phyloP scores from a whole-genome alignment of 371 early-diverging fungal species.

The Mortierella sp. region DNA sequence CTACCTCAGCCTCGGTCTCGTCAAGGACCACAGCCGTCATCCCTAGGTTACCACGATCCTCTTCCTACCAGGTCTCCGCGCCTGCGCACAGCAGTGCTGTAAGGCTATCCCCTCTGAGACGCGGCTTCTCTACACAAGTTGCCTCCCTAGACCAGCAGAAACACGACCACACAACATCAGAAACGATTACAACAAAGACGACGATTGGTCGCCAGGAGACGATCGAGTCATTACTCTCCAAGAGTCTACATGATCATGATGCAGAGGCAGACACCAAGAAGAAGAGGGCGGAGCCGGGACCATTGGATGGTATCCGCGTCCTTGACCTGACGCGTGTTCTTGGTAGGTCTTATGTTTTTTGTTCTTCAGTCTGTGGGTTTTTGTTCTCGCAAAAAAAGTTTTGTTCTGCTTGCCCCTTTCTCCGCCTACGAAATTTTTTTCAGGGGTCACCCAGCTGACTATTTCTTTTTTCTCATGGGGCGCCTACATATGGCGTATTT shows the following conservation, averaged over 20 bases:
- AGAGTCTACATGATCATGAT: constrained; percentile 5
- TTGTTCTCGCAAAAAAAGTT: background rate
- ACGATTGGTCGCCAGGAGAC: background rate
- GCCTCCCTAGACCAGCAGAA: background rate
- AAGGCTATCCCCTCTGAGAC: background rate
- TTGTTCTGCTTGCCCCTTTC: background rate
- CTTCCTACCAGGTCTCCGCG: background rate
- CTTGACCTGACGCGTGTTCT: constrained; percentile 89
- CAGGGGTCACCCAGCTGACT: constrained; percentile 14
- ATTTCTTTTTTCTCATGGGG: background rate
- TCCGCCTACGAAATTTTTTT: constrained; percentile 2
- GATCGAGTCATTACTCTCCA: constrained; percentile 23
- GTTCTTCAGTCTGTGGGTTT: background rate
- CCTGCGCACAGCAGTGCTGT: background rate
- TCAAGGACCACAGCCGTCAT: background rate
- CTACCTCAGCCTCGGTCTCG: background rate
- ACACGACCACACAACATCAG: background rate
- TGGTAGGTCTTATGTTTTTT: constrained; percentile 59
- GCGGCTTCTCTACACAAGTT: constrained; percentile 11
- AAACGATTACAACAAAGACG: too few species aligned
- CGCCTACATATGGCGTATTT: background rate
- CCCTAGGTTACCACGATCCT: background rate
- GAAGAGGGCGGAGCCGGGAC: constrained; percentile 51
- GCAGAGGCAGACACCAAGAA: background rate
- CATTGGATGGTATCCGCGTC: constrained; percentile 82